Conservation (phyloP, 345 rosid genomes). For the Murraya paniculata region DNA sequence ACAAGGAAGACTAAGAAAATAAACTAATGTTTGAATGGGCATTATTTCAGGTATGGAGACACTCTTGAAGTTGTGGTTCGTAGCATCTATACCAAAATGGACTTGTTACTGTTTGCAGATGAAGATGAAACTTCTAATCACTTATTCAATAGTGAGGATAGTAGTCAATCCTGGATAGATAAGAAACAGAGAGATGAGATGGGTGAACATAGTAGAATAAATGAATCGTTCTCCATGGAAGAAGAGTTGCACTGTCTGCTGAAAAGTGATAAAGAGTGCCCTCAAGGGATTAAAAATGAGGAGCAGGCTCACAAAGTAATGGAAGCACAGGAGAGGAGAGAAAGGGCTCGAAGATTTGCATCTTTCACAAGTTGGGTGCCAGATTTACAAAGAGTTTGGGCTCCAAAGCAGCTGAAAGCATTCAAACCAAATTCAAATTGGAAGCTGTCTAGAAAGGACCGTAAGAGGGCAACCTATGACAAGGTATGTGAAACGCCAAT, state of each 20-base stretch:
- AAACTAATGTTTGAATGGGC: conserved; percentile 6
- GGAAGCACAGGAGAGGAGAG: conserved; percentile 71
- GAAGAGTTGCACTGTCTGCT: conserved; percentile 26
- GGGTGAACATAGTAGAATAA: conserved; percentile 25
- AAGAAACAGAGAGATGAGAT: conserved; percentile 28
- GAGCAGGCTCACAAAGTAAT: conserved; percentile 44
- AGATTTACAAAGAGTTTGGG: conserved; percentile 91
- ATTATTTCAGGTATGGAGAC: conserved; percentile 53
- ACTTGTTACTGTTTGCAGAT: conserved; percentile 55
- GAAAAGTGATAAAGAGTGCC: conserved; percentile 26
- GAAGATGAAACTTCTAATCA: conserved; percentile 58
- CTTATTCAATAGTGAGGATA: conserved; percentile 69
- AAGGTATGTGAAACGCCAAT: conserved; percentile 82
- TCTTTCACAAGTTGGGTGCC: conserved; percentile 85
- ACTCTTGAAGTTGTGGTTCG: conserved; percentile 60
- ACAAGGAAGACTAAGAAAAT: background rate
- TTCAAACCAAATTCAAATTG: conserved; percentile 31
- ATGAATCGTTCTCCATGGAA: conserved; percentile 30
- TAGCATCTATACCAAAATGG: conserved; percentile 70
- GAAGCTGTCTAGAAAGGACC: conserved; percentile 50
- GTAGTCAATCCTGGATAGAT: conserved; percentile 53
- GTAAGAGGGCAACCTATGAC: conserved; percentile 42
- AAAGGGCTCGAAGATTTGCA: conserved; percentile 76
- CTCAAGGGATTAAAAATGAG: conserved; percentile 20
- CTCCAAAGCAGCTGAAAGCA: conserved; percentile 56